Conservation (phyloP, 495 filamentous ascomycete genomes). For the Geopyxis carbonaria region DNA sequence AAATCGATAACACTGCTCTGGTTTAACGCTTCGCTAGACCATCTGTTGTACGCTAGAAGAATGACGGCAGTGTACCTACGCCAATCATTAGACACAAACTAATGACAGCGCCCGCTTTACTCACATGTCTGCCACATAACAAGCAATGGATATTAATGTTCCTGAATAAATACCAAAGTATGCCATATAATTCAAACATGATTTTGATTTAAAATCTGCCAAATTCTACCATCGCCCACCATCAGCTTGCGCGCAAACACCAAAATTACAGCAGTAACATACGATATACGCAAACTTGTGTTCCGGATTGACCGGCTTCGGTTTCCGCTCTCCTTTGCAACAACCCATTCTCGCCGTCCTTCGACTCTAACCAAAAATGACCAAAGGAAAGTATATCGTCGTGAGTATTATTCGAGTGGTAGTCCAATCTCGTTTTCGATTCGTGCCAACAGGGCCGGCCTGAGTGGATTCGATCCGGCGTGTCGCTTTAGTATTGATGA, state of each 20-base stretch:
- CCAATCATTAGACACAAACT: neutral
- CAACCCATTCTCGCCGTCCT: too few relatives aligned
- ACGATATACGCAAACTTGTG: slow-evolving; percentile 95
- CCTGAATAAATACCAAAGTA: slow-evolving; percentile 73
- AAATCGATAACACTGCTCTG: slow-evolving; percentile 52
- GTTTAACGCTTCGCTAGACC: slow-evolving; percentile 31
- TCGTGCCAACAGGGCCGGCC: too few relatives aligned
- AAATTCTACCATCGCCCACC: slow-evolving; percentile 46
- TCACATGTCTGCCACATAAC: slow-evolving; percentile 66
- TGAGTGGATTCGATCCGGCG: too few relatives aligned
- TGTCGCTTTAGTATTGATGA: too few relatives aligned
- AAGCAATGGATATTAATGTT: slow-evolving; percentile 57
- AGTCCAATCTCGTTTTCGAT: too few relatives aligned
- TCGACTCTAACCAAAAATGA: too few relatives aligned
- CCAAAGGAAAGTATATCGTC: too few relatives aligned
- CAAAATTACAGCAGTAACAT: slow-evolving; percentile 25
- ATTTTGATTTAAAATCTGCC: slow-evolving; percentile 67
- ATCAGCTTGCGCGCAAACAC: slow-evolving; percentile 1
- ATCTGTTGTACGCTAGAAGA: slow-evolving; percentile 59
- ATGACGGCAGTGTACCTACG: slow-evolving; percentile 66
- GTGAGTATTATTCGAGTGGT: too few relatives aligned
- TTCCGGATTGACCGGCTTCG: slow-evolving; percentile 39
- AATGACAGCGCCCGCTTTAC: slow-evolving; percentile 4
- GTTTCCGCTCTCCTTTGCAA: slow-evolving; percentile 1
- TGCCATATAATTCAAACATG: slow-evolving; percentile 57